These are phyloP conservation scores for Fragaria ananassa DNA, from an alignment of 306 rosid genomes.

Conservation along the genomic window DNA sequence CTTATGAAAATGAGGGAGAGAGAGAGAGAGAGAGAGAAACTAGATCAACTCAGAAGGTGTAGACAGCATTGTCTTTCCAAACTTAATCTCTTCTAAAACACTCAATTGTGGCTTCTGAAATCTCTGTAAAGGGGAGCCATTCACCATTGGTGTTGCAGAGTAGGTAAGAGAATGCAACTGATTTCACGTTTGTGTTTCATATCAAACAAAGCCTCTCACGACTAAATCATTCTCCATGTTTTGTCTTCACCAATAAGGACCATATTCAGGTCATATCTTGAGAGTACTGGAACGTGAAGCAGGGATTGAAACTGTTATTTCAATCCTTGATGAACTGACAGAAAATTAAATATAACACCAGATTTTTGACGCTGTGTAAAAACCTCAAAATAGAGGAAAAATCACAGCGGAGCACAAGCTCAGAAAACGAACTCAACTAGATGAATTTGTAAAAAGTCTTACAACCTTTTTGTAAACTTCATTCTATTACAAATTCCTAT, in stretches of 20 bases:
- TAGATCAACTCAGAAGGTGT: constrained; percentile 5
- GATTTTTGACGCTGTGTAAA: too few species aligned
- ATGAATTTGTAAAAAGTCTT: too few species aligned
- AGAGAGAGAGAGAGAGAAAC: constrained; percentile 7
- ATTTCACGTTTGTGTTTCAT: constrained; percentile 52
- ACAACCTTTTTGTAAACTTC: too few species aligned
- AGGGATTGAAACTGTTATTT: too few species aligned
- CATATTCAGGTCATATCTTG: constrained; percentile 16
- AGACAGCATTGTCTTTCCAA: constrained; percentile 15
- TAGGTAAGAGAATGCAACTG: constrained; percentile 30
- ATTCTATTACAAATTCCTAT: too few species aligned
- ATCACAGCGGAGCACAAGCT: too few species aligned
- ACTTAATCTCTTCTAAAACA: background rate
- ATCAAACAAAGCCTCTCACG: constrained; percentile 54
- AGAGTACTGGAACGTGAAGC: too few species aligned
- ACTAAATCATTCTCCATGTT: constrained; percentile 46
- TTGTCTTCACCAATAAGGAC: constrained; percentile 57
- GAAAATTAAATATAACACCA: too few species aligned
- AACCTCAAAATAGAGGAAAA: too few species aligned
- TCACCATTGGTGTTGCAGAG: constrained; percentile 22
- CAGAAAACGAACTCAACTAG: too few species aligned
- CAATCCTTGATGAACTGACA: too few species aligned
- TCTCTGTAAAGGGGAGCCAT: constrained; percentile 8
- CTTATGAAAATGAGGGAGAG: constrained; percentile 24
- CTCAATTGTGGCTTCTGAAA: background rate